A percentile compares a stretch with the other conserved stretches of the same genome.
phyloP scores from a whole-genome alignment of 108 stramenopile species.

The Nitzschia sp. region DNA sequence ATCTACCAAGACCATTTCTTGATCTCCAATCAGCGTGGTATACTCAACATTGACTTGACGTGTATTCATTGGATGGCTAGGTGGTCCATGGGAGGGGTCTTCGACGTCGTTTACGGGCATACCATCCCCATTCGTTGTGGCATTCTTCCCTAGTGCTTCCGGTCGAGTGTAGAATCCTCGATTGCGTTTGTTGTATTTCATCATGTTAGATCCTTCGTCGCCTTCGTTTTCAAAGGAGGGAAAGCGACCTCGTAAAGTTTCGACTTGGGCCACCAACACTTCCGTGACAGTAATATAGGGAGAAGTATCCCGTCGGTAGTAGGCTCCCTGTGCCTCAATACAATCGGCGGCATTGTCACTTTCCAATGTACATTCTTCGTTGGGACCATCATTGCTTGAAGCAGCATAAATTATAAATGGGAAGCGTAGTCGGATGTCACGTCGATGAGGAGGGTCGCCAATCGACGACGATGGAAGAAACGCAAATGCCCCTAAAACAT shows the following conservation, averaged over 20 bases:
- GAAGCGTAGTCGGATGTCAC: no score
- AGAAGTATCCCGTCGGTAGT: not conserved
- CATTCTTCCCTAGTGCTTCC: not conserved
- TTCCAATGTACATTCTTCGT: slow-evolving; percentile 1
- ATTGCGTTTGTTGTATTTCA: slow-evolving; percentile 20
- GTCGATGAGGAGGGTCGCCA: no score
- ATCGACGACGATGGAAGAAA: no score
- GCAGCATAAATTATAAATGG: no score
- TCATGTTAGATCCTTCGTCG: slow-evolving; percentile 22
- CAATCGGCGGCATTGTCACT: slow-evolving; percentile 1
- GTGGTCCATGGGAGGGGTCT: no score
- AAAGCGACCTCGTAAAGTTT: slow-evolving; percentile 23
- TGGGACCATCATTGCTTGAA: not conserved
- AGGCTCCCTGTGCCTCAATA: not conserved
- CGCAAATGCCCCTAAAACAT: no score
- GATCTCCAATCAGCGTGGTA: slow-evolving; percentile 52
- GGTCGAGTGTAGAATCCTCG: slow-evolving; percentile 12
- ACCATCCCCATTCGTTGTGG: not conserved
- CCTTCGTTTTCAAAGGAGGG: slow-evolving; percentile 21
- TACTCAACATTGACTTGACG: slow-evolving; percentile 37
- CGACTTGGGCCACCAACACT: slow-evolving; percentile 29
- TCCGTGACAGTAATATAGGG: slow-evolving; percentile 5
- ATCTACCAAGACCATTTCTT: slow-evolving; percentile 72
- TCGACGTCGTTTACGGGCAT: not conserved
- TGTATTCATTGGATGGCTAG: not conserved